Evolutionary conservation across 441 rosid genomes (phyloP).

Genomic region (Oxalis stricta): DNA sequence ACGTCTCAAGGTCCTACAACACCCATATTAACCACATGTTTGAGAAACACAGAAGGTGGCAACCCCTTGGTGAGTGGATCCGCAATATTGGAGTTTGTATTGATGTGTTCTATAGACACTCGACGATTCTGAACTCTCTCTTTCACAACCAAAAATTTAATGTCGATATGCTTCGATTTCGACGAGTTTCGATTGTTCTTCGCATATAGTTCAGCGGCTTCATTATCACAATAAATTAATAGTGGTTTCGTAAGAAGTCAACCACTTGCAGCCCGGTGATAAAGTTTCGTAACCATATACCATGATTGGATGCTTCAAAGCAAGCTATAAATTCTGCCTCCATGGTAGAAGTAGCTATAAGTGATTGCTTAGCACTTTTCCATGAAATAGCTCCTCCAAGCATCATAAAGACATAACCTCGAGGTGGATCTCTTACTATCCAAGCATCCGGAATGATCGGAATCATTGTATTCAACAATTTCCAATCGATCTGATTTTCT

Average conservation of each 20-base stretch:
- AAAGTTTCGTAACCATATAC: neutral
- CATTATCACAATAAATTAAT: neutral
- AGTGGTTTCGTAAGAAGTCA: neutral
- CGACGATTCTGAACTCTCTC: neutral
- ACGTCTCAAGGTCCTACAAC: neutral
- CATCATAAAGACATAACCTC: neutral
- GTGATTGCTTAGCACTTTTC: neutral
- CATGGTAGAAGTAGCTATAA: neutral
- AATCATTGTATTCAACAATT: neutral
- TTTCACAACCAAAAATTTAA: neutral
- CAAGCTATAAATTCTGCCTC: neutral
- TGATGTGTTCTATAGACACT: neutral
- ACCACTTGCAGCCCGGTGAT: neutral
- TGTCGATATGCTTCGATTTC: neutral
- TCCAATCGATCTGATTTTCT: neutral
- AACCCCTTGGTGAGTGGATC: neutral
- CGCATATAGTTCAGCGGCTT: neutral
- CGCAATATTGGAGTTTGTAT: neutral
- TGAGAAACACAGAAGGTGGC: neutral
- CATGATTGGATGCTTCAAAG: neutral
- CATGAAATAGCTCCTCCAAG: neutral
- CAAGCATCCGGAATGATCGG: neutral
- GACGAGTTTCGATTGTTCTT: neutral
- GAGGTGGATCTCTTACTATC: neutral
- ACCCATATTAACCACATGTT: neutral